phyloP scores from a whole-genome alignment of 192 early-diverging fungal species.

The Phycomyces nitens region DNA sequence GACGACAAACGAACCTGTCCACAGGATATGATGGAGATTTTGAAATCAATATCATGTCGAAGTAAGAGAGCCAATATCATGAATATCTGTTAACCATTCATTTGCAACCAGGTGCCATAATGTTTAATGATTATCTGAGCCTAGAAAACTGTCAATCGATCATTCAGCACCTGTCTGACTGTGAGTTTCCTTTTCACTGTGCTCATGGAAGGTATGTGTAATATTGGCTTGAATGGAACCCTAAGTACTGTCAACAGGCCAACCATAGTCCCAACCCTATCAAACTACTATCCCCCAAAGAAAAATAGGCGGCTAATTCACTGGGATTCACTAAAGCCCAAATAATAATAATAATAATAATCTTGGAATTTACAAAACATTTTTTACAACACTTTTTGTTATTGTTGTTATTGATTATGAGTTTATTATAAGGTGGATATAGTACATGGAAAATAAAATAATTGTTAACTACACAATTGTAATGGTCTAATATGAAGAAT shows the following conservation, averaged over 20 bases:
- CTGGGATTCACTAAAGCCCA: constrained; percentile 5
- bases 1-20: constrained; percentile 45
- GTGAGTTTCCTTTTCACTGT: constrained; percentile 64
- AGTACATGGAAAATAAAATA: background rate
- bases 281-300: background rate
- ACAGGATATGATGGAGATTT: constrained; percentile 59
- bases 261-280: constrained; percentile 7
- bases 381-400: no score
- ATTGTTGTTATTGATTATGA: no score
- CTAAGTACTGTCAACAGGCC: constrained; percentile 8
- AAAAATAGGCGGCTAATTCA: constrained; percentile 6
- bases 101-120: constrained; percentile 55
- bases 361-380: background rate
- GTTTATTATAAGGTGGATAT: background rate
- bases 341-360: background rate
- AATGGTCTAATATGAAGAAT: background rate
- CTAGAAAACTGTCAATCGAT: constrained; percentile 46
- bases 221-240: background rate
- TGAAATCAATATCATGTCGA: constrained; percentile 75
- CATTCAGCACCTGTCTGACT: constrained; percentile 48
- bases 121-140: constrained; percentile 66
- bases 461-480: background rate
- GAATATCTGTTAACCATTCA: no score
- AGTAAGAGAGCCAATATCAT: constrained; percentile 13
- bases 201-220: constrained; percentile 48